phyloP scores from a whole-genome alignment of 2,329 filamentous ascomycete genomes.

The Rhynchosporium agropyri region DNA sequence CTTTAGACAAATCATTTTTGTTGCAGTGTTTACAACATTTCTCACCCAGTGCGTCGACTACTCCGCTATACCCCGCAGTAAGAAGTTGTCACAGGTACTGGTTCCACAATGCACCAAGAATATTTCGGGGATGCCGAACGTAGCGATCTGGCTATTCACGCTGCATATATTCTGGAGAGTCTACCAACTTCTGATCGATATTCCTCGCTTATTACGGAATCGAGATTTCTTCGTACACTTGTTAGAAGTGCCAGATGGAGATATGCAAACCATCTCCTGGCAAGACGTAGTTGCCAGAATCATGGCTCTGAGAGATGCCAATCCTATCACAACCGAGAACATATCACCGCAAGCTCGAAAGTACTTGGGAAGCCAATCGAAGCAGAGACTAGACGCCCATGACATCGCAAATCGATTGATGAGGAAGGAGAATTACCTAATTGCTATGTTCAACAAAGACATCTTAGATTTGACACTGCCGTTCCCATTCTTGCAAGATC shows the following conservation, averaged over 20 bases:
- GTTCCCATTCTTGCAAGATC: slow-evolving; percentile 77
- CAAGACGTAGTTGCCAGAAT: slow-evolving; percentile 70
- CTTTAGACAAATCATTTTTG: slow-evolving; percentile 63
- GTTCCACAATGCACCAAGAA: slow-evolving; percentile 59
- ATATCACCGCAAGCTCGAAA: slow-evolving; percentile 60
- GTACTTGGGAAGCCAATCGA: slow-evolving; percentile 76
- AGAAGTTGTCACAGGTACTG: slow-evolving; percentile 52
- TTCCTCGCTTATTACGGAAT: slow-evolving; percentile 63
- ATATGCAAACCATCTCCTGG: slow-evolving; percentile 77
- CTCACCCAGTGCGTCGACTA: slow-evolving; percentile 72
- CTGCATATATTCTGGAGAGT: slow-evolving; percentile 66
- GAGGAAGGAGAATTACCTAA: slow-evolving; percentile 95
- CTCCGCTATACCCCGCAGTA: slow-evolving; percentile 57
- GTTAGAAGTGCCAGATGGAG: slow-evolving; percentile 66
- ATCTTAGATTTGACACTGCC: slow-evolving; percentile 85
- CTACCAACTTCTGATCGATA: slow-evolving; percentile 58
- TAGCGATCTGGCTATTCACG: slow-evolving; percentile 60
- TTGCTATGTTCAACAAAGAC: slow-evolving; percentile 97
- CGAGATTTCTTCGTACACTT: slow-evolving; percentile 72
- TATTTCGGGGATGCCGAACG: slow-evolving; percentile 46
- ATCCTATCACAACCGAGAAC: slow-evolving; percentile 66
- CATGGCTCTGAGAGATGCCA: slow-evolving; percentile 70
- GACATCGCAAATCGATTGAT: slow-evolving; percentile 97
- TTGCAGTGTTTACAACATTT: slow-evolving; percentile 69
- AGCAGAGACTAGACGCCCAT: slow-evolving; percentile 91